These are phyloP conservation scores for Neckera pumila DNA, from an alignment of 225 moss, liverwort and hornwort genomes.

Conservation along the genomic window DNA sequence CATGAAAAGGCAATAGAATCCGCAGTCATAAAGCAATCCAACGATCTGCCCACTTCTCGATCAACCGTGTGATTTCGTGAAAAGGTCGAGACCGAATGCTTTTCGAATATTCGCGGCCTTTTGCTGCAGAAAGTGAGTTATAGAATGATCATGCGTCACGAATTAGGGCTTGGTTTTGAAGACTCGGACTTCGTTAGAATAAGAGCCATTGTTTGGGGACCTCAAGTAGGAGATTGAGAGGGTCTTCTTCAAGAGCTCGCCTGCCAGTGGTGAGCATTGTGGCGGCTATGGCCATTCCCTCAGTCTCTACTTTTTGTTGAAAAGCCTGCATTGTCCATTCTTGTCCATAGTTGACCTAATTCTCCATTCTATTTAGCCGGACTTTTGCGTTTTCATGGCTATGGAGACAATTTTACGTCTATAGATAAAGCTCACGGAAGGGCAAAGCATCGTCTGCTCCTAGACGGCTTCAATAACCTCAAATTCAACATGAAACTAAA, in stretches of 20 bases:
- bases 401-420: neutral
- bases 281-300: neutral
- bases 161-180: neutral
- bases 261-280: neutral
- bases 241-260: neutral
- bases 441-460: neutral
- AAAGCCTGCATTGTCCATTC: neutral
- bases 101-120: neutral
- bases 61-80: neutral
- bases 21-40: neutral
- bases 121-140: neutral
- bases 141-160: neutral
- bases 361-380: neutral
- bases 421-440: neutral
- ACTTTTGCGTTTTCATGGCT: neutral
- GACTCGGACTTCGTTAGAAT: neutral
- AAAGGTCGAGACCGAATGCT: neutral
- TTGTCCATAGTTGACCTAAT: neutral
- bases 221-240: slow-evolving; percentile 25
- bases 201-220: neutral
- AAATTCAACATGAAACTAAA: neutral
- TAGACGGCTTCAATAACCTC: neutral
- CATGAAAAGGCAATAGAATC: neutral
- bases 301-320: neutral
- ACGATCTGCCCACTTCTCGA: neutral